A percentile compares a stretch with the other conserved stretches of the same genome.
These are phyloP conservation scores for Gautieria morchelliformis DNA, from an alignment of 768 basidiomycete species.

Conservation along the genomic window DNA sequence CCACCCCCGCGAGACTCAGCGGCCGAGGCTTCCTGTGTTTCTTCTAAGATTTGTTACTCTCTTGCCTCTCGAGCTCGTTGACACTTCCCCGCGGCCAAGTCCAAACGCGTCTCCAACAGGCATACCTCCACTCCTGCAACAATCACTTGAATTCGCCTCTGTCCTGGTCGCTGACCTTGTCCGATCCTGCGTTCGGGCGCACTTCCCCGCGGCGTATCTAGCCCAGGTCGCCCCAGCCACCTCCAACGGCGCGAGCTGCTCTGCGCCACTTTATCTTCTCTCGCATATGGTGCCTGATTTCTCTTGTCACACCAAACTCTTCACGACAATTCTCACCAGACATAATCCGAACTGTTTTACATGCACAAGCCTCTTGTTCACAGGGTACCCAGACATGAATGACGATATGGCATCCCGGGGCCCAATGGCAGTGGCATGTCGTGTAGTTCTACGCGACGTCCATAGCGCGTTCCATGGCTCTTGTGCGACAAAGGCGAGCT, in stretches of 20 bases:
- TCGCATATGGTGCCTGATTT: constrained; percentile 91
- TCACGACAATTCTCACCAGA: no score
- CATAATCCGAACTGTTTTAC: no score
- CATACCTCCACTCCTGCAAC: constrained; percentile 47
- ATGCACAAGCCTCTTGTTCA: no score
- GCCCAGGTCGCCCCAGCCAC: constrained; percentile 44
- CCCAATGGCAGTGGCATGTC: constrained; percentile 96
- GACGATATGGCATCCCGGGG: constrained; percentile 91
- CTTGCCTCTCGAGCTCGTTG: constrained; percentile 41
- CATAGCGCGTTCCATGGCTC: no score
- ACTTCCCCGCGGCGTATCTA: constrained; percentile 53
- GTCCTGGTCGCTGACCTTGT: constrained; percentile 71
- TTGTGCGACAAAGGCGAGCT: no score
- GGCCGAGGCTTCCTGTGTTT: constrained; percentile 47
- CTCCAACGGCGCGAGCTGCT: constrained; percentile 50
- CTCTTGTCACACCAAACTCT: constrained; percentile 91
- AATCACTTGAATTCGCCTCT: constrained; percentile 62
- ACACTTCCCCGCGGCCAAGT: constrained; percentile 27
- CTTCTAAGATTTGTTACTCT: constrained; percentile 49
- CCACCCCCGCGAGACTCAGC: constrained; percentile 62
- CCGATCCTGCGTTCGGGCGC: constrained; percentile 42
- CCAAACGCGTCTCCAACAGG: constrained; percentile 43
- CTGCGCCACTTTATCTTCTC: constrained; percentile 88
- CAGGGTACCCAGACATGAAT: no score
- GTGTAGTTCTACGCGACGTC: no score